phyloP scores from a whole-genome alignment of 495 filamentous ascomycete species.

The Penicillium goetzii region DNA sequence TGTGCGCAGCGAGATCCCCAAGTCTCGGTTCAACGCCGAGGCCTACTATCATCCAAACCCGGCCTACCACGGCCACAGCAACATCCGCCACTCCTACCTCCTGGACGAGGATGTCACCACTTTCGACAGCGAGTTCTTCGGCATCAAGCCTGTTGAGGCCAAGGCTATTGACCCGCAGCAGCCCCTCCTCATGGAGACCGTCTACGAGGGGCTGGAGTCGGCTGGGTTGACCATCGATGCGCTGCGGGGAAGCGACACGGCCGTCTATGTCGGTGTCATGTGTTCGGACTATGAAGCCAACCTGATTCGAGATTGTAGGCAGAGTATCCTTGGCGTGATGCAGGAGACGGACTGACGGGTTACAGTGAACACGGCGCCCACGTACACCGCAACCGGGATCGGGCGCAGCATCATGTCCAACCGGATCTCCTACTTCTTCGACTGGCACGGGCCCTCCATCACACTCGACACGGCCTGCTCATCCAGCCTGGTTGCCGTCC shows the following conservation, averaged over 20 bases:
- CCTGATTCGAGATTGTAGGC: too few species aligned
- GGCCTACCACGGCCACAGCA: too few species aligned
- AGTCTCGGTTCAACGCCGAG: too few species aligned
- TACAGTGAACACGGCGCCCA: too few species aligned
- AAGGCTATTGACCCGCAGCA: constrained; percentile 17
- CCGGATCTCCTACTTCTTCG: constrained; percentile 49
- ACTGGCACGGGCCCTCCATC: constrained; percentile 46
- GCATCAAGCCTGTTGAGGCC: constrained; percentile 1
- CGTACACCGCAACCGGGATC: too few species aligned
- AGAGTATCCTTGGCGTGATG: too few species aligned
- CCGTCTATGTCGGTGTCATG: background rate
- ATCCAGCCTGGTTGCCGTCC: constrained; percentile 41
- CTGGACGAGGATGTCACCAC: background rate
- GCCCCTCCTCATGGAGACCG: constrained; percentile 19
- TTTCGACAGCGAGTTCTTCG: constrained; percentile 11
- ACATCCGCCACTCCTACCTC: constrained; percentile 5
- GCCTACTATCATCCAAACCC: too few species aligned
- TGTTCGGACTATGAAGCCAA: background rate
- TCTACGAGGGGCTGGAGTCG: constrained; percentile 15
- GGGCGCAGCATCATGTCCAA: constrained; percentile 5
- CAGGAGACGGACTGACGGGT: too few species aligned
- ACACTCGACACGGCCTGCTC: constrained; percentile 46
- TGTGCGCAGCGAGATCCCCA: too few species aligned
- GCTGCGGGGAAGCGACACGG: background rate
- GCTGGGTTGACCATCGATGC: background rate